These are phyloP conservation scores for Amylocystis lapponica DNA, from an alignment of 768 basidiomycete species.

Conservation along the genomic window DNA sequence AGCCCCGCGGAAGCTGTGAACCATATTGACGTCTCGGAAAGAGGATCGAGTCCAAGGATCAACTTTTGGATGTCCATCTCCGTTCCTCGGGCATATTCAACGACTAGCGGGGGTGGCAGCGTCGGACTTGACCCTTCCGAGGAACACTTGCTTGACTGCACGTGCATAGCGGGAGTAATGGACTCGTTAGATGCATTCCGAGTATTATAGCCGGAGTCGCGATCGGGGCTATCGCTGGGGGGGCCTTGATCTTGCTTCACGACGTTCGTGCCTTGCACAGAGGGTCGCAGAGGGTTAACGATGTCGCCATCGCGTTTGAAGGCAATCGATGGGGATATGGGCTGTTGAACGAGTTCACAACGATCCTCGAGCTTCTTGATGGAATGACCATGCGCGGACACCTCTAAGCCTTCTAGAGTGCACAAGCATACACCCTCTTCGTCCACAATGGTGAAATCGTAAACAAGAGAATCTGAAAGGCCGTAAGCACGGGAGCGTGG, in stretches of 20 bases:
- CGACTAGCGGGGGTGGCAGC: not conserved
- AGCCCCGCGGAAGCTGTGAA: conserved; percentile 4
- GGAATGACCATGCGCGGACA: conserved; percentile 11
- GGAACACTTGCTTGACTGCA: too few relatives aligned
- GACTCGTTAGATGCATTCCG: not conserved
- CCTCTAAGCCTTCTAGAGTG: conserved; percentile 11
- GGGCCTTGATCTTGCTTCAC: not conserved
- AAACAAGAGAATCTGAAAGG: conserved; percentile 19
- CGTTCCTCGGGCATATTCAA: conserved; percentile 10
- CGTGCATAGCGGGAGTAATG: too few relatives aligned
- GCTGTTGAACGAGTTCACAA: not conserved
- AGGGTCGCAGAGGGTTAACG: not conserved
- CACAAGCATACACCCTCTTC: conserved; percentile 21
- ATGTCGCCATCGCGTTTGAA: too few relatives aligned
- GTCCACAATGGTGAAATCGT: conserved; percentile 23
- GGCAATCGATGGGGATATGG: too few relatives aligned
- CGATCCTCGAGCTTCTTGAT: not conserved
- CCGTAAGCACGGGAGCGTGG: too few relatives aligned
- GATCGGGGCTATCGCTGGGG: not conserved
- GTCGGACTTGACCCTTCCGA: not conserved
- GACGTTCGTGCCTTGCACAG: not conserved
- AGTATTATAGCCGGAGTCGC: not conserved
- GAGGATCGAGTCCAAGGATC: conserved; percentile 8
- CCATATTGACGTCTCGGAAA: not conserved
- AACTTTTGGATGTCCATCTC: conserved; percentile 16